phyloP scores from a whole-genome alignment of 495 filamentous ascomycete species.

The Hyaloscypha finlandica region DNA sequence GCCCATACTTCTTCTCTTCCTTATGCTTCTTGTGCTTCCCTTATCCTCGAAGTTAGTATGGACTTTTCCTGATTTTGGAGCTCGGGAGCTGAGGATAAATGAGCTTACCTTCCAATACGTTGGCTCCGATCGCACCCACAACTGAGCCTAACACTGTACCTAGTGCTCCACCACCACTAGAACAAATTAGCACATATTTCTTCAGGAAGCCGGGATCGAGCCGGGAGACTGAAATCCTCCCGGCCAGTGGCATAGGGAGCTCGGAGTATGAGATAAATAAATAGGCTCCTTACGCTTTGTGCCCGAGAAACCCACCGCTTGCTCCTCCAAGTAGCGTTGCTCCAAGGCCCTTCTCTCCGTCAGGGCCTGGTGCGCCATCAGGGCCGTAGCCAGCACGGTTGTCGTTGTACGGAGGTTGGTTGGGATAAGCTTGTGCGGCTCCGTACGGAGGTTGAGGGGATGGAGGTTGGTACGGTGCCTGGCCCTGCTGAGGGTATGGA shows the following conservation, averaged over 20 bases:
- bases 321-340: constrained; percentile 56
- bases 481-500: background rate
- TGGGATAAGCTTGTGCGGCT: constrained; percentile 28
- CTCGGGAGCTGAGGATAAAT: too few species aligned
- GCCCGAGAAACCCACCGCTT: constrained; percentile 52
- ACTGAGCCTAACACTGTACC: constrained; percentile 52
- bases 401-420: constrained; percentile 32
- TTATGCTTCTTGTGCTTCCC: constrained; percentile 38
- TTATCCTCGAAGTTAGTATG: constrained; percentile 42
- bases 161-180: constrained; percentile 44
- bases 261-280: too few species aligned
- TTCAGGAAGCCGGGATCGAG: too few species aligned
- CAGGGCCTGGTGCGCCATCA: constrained; percentile 22
- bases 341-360: constrained; percentile 53
- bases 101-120: background rate
- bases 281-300: constrained; percentile 33
- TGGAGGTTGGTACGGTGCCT: constrained; percentile 8
- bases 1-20: constrained; percentile 30
- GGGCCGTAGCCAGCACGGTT: constrained; percentile 26
- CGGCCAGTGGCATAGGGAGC: too few species aligned
- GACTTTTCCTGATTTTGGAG: too few species aligned
- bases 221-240: too few species aligned
- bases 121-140: constrained; percentile 51
- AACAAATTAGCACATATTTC: too few species aligned
- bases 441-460: constrained; percentile 3